Percentiles rank a stretch among this genome's conserved stretches.
Evolutionary conservation across 768 basidiomycete genomes (phyloP).

Genomic region (Naganishia vaughanmartiniae): DNA sequence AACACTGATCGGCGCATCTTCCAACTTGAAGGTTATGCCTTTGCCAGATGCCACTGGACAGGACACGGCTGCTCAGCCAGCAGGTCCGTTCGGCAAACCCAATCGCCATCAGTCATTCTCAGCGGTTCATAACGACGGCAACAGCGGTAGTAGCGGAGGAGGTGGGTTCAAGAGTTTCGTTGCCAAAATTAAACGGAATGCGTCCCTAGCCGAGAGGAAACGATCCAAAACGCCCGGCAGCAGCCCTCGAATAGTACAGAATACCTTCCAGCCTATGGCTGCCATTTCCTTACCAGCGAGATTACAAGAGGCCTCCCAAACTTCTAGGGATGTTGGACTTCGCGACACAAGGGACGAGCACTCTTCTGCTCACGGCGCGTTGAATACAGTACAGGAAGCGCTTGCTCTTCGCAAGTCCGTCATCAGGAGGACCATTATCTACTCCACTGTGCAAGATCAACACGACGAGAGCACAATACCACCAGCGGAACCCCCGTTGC

Average conservation of each 20-base stretch:
- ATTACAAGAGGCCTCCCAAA: background rate
- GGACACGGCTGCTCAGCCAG: background rate
- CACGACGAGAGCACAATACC: background rate
- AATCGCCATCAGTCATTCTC: slow-evolving; percentile 13
- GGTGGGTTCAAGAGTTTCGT: slow-evolving; percentile 25
- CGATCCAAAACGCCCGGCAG: slow-evolving; percentile 7
- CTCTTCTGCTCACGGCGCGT: background rate
- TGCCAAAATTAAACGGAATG: slow-evolving; percentile 28
- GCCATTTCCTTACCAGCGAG: background rate
- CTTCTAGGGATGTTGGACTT: background rate
- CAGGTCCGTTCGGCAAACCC: background rate
- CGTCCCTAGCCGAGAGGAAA: slow-evolving; percentile 17
- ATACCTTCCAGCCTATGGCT: background rate
- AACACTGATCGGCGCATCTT: slow-evolving; percentile 19
- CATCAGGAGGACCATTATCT: slow-evolving; percentile 15
- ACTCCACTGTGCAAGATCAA: background rate
- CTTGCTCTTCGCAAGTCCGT: background rate
- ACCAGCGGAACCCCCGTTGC: background rate
- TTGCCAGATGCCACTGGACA: background rate
- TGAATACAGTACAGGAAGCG: background rate
- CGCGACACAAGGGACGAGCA: background rate
- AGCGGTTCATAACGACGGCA: background rate
- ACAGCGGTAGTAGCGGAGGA: background rate
- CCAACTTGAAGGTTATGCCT: slow-evolving; percentile 22
- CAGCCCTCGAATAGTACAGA: slow-evolving; percentile 1